Percentiles rank a stretch among this genome's conserved stretches.
Conservation (phyloP, 768 basidiomycete species). For the Trametopsis cervina region DNA sequence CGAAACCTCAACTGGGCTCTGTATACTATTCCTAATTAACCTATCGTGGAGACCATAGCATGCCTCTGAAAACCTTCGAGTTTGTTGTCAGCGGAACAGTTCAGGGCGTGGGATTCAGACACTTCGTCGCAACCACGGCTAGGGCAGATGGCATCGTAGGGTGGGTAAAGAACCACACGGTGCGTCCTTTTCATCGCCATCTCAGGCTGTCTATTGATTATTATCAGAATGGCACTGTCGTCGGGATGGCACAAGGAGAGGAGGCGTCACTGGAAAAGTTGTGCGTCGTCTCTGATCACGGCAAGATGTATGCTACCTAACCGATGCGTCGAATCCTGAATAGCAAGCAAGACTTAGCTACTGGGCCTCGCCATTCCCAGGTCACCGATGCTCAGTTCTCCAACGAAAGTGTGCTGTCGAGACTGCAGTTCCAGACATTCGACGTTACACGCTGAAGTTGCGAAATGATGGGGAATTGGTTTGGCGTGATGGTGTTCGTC, state of each 20-base stretch:
- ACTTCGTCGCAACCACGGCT: slow-evolving; percentile 6
- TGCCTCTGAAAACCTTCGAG: slow-evolving; percentile 9
- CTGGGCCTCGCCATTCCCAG: slow-evolving; percentile 6
- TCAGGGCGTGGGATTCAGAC: slow-evolving; percentile 13
- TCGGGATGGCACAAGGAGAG: slow-evolving; percentile 11
- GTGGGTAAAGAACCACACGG: slow-evolving; percentile 15
- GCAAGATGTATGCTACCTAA: neutral
- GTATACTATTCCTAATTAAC: no score
- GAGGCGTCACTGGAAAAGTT: slow-evolving; percentile 2
- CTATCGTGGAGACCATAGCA: no score
- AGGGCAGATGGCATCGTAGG: slow-evolving; percentile 10
- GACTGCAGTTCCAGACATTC: slow-evolving; percentile 9
- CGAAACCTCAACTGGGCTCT: no score
- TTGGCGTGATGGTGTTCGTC: no score
- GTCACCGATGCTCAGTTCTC: slow-evolving; percentile 6
- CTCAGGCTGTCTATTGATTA: neutral
- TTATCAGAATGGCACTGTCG: slow-evolving; percentile 6
- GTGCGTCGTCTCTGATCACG: slow-evolving; percentile 1
- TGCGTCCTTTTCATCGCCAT: neutral
- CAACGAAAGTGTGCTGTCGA: slow-evolving; percentile 1
- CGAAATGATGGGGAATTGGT: no score
- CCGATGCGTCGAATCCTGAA: neutral
- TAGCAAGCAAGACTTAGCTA: slow-evolving; percentile 6
- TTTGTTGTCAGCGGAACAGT: slow-evolving; percentile 9
- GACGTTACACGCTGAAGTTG: slow-evolving; percentile 5